phyloP scores from a whole-genome alignment of 2,329 filamentous ascomycete genomes.

The Cladophialophora psammophila region DNA sequence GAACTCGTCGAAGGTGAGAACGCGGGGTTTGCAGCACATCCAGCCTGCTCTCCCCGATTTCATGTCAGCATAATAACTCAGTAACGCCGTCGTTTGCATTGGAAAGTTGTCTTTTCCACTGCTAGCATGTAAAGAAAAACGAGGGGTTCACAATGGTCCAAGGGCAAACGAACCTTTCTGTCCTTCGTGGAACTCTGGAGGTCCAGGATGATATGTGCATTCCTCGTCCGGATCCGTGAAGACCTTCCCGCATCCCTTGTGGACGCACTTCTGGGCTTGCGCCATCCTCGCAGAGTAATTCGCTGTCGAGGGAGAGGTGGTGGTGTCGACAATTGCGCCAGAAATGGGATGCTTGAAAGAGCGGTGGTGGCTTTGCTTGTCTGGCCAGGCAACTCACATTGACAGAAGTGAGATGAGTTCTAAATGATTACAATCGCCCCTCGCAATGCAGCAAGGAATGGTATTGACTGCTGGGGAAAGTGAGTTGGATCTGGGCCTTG shows the following conservation, averaged over 20 bases:
- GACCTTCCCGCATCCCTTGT: conserved; percentile 91
- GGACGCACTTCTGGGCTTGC: conserved; percentile 75
- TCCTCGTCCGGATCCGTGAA: conserved; percentile 83
- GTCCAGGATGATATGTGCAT: conserved; percentile 91
- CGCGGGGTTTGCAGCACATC: conserved; percentile 98
- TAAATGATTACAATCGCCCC: neutral
- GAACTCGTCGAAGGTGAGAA: conserved; percentile 98
- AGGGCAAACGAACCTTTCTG: conserved; percentile 79
- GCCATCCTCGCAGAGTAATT: conserved; percentile 25
- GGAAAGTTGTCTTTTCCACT: conserved; percentile 42
- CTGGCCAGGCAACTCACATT: neutral
- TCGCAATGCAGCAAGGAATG: neutral
- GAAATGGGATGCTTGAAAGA: neutral
- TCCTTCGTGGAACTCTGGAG: conserved; percentile 95
- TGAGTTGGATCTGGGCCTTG: conserved; percentile 25
- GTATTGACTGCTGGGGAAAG: conserved; percentile 4
- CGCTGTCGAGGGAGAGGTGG: neutral
- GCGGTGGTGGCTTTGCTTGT: neutral
- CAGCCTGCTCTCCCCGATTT: conserved; percentile 69
- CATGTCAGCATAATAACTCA: neutral
- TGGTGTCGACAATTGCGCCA: neutral
- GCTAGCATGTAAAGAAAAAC: neutral
- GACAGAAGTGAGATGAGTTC: neutral
- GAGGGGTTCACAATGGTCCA: neutral
- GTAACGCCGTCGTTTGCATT: neutral